phyloP scores from a whole-genome alignment of 257 asterid species.

The Voacanga thouarsii region DNA sequence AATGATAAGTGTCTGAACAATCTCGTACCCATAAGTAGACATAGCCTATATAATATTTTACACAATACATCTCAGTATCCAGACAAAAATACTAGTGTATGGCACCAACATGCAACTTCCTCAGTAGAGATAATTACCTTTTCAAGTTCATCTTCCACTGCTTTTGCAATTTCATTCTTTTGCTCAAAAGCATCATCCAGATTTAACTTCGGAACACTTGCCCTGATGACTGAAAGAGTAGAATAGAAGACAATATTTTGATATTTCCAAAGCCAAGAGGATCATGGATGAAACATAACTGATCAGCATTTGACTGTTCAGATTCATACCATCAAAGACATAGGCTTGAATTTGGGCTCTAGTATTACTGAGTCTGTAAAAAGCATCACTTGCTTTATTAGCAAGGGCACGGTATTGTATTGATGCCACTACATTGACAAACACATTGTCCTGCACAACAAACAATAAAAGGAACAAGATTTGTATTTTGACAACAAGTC shows the following conservation, averaged over 20 bases:
- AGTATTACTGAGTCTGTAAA: slow-evolving; percentile 75
- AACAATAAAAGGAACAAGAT: neutral
- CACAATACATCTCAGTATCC: neutral
- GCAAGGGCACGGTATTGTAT: slow-evolving; percentile 74
- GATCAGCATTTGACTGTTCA: neutral
- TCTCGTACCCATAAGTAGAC: slow-evolving; percentile 82
- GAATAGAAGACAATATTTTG: neutral
- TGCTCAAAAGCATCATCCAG: slow-evolving; percentile 75
- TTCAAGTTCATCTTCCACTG: slow-evolving; percentile 80
- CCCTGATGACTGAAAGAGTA: slow-evolving; percentile 54
- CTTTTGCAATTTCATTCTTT: slow-evolving; percentile 73
- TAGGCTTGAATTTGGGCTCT: slow-evolving; percentile 79
- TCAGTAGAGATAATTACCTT: slow-evolving; percentile 37
- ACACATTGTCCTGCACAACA: slow-evolving; percentile 66
- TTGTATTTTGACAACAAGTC: neutral
- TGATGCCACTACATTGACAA: slow-evolving; percentile 83
- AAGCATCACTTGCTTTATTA: slow-evolving; percentile 73
- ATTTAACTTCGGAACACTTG: slow-evolving; percentile 64
- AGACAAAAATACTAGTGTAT: neutral
- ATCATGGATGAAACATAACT: neutral
- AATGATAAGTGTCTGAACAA: slow-evolving; percentile 80
- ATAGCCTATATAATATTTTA: slow-evolving; percentile 48
- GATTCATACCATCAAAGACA: slow-evolving; percentile 69
- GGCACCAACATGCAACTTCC: neutral
- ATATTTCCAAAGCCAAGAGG: neutral